Percentiles rank a stretch among this genome's conserved stretches.
Evolutionary conservation across 1,284 basidiomycete genomes (phyloP).

Genomic region (Cryptococcus amylolentus): DNA sequence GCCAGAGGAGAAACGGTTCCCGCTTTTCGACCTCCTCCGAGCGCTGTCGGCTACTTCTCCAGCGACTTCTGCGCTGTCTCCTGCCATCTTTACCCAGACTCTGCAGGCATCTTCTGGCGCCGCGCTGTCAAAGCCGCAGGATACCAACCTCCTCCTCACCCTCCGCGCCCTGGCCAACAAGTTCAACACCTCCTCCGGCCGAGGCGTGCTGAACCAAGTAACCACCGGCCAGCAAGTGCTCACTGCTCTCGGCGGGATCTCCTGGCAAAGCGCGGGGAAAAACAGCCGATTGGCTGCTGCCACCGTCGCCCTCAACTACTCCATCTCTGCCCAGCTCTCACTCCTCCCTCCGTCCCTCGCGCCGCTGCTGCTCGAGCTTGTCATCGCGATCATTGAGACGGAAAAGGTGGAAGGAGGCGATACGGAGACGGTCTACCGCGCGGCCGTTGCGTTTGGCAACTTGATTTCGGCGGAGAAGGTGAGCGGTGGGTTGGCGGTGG

Average conservation of each 20-base stretch:
- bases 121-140: conserved; percentile 63
- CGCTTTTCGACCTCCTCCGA: conserved; percentile 81
- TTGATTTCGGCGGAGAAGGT: conserved; percentile 57
- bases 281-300: conserved; percentile 36
- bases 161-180: conserved; percentile 77
- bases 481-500: conserved; percentile 38
- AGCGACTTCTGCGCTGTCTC: conserved; percentile 51
- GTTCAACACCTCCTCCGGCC: conserved; percentile 54
- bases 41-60: conserved; percentile 68
- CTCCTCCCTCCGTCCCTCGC: neutral
- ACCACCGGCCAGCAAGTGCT: conserved; percentile 57
- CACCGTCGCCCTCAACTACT: conserved; percentile 47
- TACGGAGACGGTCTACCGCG: conserved; percentile 77
- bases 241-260: conserved; percentile 51
- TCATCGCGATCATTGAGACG: conserved; percentile 59
- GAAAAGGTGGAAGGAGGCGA: conserved; percentile 60
- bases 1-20: conserved; percentile 77
- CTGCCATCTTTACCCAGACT: neutral
- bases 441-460: conserved; percentile 84
- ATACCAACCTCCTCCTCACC: conserved; percentile 82
- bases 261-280: conserved; percentile 29
- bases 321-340: neutral
- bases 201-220: conserved; percentile 53
- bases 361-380: conserved; percentile 15
- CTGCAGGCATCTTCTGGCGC: conserved; percentile 51